Percentiles rank a stretch among this genome's conserved stretches.
These are phyloP conservation scores for Colletotrichum brevisporum DNA, from an alignment of 2,329 filamentous ascomycete species.

Conservation along the genomic window DNA sequence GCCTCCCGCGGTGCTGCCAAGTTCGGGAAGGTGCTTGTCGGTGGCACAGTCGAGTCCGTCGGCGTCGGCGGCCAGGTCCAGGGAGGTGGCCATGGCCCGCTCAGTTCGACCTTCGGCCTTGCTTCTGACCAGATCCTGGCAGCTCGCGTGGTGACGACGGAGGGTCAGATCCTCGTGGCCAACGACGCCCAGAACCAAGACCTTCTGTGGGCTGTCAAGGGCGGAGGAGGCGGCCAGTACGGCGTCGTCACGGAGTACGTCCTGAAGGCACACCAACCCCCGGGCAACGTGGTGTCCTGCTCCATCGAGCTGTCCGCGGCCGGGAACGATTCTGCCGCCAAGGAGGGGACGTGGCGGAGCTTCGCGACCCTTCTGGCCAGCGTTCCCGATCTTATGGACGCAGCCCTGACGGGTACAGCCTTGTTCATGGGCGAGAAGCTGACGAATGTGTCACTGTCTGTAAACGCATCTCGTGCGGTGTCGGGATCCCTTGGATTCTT, in stretches of 20 bases:
- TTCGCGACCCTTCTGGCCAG: slow-evolving; percentile 17
- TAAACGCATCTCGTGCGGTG: slow-evolving; percentile 1
- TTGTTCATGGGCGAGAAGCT: neutral
- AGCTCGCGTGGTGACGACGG: slow-evolving; percentile 60
- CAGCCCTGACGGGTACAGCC: slow-evolving; percentile 12
- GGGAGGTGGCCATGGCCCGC: slow-evolving; percentile 69
- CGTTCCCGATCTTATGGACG: slow-evolving; percentile 29
- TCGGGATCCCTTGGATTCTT: slow-evolving; percentile 26
- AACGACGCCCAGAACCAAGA: slow-evolving; percentile 62
- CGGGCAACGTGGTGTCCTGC: slow-evolving; percentile 27
- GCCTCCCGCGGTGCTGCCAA: slow-evolving; percentile 59
- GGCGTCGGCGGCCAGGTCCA: slow-evolving; percentile 73
- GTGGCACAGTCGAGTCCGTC: slow-evolving; percentile 70
- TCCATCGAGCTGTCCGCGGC: slow-evolving; percentile 7
- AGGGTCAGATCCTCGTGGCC: slow-evolving; percentile 60
- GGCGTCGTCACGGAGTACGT: slow-evolving; percentile 58
- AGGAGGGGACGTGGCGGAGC: slow-evolving; percentile 18
- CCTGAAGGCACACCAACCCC: slow-evolving; percentile 22
- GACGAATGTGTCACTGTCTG: neutral
- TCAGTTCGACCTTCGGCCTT: slow-evolving; percentile 59
- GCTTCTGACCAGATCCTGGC: slow-evolving; percentile 64
- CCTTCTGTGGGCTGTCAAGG: slow-evolving; percentile 70
- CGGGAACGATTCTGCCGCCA: slow-evolving; percentile 12
- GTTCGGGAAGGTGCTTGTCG: slow-evolving; percentile 54
- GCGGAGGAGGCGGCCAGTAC: slow-evolving; percentile 67